A percentile compares a stretch with the other conserved stretches of the same genome.
Conservation (phyloP, 1,139 yeast species). For the Debaryomyces fabryi region DNA sequence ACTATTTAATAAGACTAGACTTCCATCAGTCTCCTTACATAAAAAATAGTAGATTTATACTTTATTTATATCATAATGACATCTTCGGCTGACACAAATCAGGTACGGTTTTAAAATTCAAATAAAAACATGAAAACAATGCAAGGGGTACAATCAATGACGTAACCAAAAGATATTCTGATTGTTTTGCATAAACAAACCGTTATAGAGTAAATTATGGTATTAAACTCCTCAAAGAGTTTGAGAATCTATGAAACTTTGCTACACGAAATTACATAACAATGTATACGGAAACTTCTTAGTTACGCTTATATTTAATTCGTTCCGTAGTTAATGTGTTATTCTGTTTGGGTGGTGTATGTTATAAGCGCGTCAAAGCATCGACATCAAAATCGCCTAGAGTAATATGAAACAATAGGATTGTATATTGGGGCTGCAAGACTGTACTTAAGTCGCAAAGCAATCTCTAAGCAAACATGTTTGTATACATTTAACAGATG, state of each 20-base stretch:
- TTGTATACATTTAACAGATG: not conserved
- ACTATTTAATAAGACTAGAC: not conserved
- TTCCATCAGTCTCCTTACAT: not conserved
- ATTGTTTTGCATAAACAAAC: not conserved
- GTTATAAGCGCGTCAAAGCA: not conserved
- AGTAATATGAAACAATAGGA: not conserved
- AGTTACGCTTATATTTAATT: not conserved
- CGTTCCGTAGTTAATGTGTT: too few species aligned
- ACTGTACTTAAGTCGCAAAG: not conserved
- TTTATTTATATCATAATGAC: not conserved
- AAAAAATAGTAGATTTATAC: not conserved
- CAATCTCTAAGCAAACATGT: not conserved
- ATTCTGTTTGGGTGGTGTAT: not conserved
- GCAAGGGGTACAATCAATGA: constrained; percentile 7
- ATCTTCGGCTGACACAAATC: not conserved
- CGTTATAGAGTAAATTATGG: not conserved
- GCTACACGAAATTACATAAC: not conserved
- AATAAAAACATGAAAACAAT: constrained; percentile 4
- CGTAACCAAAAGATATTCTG: constrained; percentile 2
- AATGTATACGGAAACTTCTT: not conserved
- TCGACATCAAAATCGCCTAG: not conserved
- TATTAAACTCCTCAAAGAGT: not conserved
- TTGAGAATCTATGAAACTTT: not conserved
- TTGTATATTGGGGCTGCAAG: not conserved
- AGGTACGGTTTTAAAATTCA: constrained; percentile 1